Evolutionary conservation across 2,329 filamentous ascomycete species (phyloP).

Genomic region (Huntiella moniliformis): DNA sequence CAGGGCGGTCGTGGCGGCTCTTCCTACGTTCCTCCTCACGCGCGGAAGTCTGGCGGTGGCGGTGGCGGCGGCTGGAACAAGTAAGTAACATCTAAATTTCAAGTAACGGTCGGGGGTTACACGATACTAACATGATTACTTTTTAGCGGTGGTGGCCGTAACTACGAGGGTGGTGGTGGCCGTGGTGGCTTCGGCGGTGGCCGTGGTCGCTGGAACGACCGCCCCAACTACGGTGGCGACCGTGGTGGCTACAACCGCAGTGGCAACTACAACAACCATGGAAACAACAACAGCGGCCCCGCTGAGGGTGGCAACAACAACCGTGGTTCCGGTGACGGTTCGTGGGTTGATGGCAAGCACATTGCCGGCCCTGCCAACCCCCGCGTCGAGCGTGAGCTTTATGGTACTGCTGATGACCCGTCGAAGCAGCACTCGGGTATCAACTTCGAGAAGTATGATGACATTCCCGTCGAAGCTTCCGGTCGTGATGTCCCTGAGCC

Average conservation of each 20-base stretch:
- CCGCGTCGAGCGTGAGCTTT: constrained; percentile 86
- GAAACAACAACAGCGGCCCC: constrained; percentile 1
- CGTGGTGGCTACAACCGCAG: constrained; percentile 14
- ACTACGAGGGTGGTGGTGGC: constrained; percentile 27
- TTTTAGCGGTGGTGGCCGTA: constrained; percentile 3
- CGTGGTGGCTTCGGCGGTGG: constrained; percentile 17
- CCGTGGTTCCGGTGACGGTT: constrained; percentile 80
- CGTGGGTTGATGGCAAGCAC: constrained; percentile 96
- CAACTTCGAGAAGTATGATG: constrained; percentile 99
- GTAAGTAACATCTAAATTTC: constrained; percentile 24
- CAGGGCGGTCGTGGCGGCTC: constrained; percentile 28
- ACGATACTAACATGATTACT: not conserved
- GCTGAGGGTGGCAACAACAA: constrained; percentile 19
- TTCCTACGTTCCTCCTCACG: constrained; percentile 74
- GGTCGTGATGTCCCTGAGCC: constrained; percentile 86
- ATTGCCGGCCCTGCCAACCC: constrained; percentile 73
- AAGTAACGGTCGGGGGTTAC: not conserved
- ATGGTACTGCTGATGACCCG: constrained; percentile 77
- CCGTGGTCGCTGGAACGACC: constrained; percentile 18
- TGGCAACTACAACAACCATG: constrained; percentile 16
- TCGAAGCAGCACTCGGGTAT: constrained; percentile 94
- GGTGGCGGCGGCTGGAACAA: constrained; percentile 29
- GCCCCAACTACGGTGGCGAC: constrained; percentile 21
- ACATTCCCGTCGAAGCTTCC: constrained; percentile 95
- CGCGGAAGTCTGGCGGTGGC: constrained; percentile 37